Evolutionary conservation across 2,329 filamentous ascomycete species (phyloP).

Genomic region (Pseudophaeomoniella oleicola): DNA sequence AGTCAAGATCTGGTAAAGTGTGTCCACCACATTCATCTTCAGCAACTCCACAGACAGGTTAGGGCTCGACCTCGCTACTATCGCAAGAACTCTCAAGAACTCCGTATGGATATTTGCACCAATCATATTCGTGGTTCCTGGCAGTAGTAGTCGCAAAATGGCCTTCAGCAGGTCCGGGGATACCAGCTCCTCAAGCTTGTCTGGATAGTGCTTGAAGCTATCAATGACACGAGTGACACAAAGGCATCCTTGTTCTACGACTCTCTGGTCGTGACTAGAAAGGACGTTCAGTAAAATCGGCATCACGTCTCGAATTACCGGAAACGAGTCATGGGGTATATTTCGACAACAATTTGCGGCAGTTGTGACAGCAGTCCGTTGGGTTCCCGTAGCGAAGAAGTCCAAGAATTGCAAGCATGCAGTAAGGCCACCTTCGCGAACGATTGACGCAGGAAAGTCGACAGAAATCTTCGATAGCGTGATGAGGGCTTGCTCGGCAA

Average conservation of each 20-base stretch:
- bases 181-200: conserved; percentile 82
- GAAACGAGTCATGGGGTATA: conserved; percentile 85
- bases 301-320: conserved; percentile 89
- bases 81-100: conserved; percentile 81
- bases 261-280: conserved; percentile 83
- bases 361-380: conserved; percentile 90
- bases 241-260: conserved; percentile 89
- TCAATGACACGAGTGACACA: conserved; percentile 94
- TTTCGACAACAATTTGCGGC: conserved; percentile 97
- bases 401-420: conserved; percentile 94
- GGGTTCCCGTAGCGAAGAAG: conserved; percentile 94
- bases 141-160: conserved; percentile 73
- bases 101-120: conserved; percentile 90
- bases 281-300: conserved; percentile 83
- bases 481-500: conserved; percentile 92
- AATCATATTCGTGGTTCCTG: conserved; percentile 90
- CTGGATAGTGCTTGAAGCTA: conserved; percentile 81
- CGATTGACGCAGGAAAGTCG: conserved; percentile 88
- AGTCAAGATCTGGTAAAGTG: conserved; percentile 90
- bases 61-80: conserved; percentile 79
- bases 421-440: conserved; percentile 84
- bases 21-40: conserved; percentile 94
- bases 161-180: conserved; percentile 75
- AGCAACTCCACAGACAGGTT: conserved; percentile 76
- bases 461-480: conserved; percentile 95